A percentile compares a stretch with the other conserved stretches of the same genome.
Evolutionary conservation across 306 rosid genomes (phyloP).

Genomic region (Mucuna pruriens): DNA sequence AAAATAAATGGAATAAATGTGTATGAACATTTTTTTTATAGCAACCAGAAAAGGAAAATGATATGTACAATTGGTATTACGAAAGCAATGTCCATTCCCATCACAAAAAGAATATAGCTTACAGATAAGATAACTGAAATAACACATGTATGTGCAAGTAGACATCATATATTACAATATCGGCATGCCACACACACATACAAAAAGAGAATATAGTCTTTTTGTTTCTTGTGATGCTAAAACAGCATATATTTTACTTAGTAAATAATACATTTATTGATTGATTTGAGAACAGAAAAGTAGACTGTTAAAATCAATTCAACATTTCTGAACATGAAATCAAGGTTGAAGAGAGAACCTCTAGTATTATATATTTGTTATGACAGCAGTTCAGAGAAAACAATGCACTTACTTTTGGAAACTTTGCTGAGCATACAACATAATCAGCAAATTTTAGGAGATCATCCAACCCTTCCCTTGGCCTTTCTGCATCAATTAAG

Average conservation of each 20-base stretch:
- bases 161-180: neutral
- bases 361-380: conserved; percentile 16
- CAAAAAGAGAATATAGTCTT: neutral
- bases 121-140: conserved; percentile 15
- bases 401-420: conserved; percentile 74
- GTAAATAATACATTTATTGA: conserved; percentile 7
- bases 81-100: conserved; percentile 1
- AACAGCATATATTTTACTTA: conserved; percentile 6
- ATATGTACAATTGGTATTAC: conserved; percentile 23
- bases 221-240: conserved; percentile 10
- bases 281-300: conserved; percentile 13
- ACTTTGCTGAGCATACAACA: conserved; percentile 76
- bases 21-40: neutral
- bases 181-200: neutral
- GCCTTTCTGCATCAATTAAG: conserved; percentile 83
- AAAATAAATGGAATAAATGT: conserved; percentile 12
- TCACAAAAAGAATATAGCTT: conserved; percentile 12
- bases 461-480: conserved; percentile 90
- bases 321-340: conserved; percentile 23
- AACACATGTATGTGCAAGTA: conserved; percentile 13
- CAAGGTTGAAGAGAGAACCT: conserved; percentile 24
- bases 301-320: conserved; percentile 27
- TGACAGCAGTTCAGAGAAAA: conserved; percentile 24
- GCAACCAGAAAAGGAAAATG: conserved; percentile 7
- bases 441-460: conserved; percentile 75